These are phyloP conservation scores for Cladorrhinum sp. DNA, from an alignment of 2,329 filamentous ascomycete species.

Conservation along the genomic window DNA sequence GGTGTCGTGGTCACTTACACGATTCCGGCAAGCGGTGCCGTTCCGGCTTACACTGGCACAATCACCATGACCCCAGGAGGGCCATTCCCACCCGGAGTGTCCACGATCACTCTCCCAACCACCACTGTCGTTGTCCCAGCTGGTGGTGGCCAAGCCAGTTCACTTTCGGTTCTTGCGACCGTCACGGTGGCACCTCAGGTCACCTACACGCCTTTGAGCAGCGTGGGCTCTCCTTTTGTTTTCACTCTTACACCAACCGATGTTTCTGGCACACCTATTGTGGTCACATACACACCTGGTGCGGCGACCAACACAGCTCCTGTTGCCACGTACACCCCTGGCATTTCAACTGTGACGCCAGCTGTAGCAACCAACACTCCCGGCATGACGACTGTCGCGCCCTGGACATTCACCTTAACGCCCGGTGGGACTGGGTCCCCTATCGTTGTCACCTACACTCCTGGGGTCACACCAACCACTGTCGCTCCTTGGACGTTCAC, in stretches of 20 bases:
- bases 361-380: not conserved
- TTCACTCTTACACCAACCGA: constrained; percentile 4
- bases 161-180: constrained; percentile 9
- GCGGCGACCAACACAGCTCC: not conserved
- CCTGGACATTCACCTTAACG: too few species aligned
- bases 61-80: constrained; percentile 21
- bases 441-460: not conserved
- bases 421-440: too few species aligned
- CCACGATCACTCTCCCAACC: not conserved
- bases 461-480: constrained; percentile 13
- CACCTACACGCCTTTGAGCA: constrained; percentile 20
- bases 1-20: constrained; percentile 22
- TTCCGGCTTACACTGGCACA: constrained; percentile 22
- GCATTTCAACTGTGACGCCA: not conserved
- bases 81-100: not conserved
- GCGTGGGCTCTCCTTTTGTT: too few species aligned
- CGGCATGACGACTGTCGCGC: too few species aligned
- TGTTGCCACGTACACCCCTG: not conserved
- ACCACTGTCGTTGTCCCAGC: constrained; percentile 1
- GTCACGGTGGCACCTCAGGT: too few species aligned
- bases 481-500: constrained; percentile 16
- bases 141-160: not conserved
- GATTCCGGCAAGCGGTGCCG: constrained; percentile 14
- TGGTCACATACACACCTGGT: constrained; percentile 17
- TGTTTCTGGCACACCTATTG: constrained; percentile 8